Conservation (phyloP, 1,139 yeast species). For the Zygoascus meyerae region DNA sequence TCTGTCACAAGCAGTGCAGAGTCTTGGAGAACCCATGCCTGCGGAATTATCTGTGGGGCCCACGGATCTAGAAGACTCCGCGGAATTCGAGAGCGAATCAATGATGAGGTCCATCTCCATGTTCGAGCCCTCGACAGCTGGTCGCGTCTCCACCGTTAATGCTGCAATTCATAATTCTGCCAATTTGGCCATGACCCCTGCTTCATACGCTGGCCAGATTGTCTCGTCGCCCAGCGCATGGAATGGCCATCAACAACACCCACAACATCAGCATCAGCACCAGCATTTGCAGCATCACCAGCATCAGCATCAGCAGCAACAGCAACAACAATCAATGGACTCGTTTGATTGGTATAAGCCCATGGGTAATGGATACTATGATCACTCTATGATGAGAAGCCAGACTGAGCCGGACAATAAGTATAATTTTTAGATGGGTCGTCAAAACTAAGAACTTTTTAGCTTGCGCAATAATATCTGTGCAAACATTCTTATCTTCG, state of each 20-base stretch:
- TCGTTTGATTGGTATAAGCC: slow-evolving; percentile 6
- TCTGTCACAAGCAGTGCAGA: background rate
- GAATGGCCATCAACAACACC: too few species aligned
- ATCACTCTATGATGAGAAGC: slow-evolving; percentile 9
- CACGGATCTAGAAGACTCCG: background rate
- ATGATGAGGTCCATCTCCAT: slow-evolving; percentile 10
- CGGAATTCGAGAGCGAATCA: slow-evolving; percentile 8
- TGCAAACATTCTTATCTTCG: too few species aligned
- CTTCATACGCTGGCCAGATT: too few species aligned
- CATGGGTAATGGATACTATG: slow-evolving; percentile 2
- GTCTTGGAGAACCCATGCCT: background rate
- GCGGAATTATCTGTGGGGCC: slow-evolving; percentile 1
- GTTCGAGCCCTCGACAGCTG: slow-evolving; percentile 4
- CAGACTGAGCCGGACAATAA: slow-evolving; percentile 9
- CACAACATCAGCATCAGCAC: too few species aligned
- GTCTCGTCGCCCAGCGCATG: too few species aligned
- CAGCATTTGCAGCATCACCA: slow-evolving; percentile 6
- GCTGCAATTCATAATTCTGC: too few species aligned
- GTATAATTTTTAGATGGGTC: background rate
- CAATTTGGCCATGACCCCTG: too few species aligned
- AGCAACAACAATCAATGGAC: slow-evolving; percentile 1
- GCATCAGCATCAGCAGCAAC: slow-evolving; percentile 1
- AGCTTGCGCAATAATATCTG: too few species aligned
- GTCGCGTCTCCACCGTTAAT: too few species aligned
- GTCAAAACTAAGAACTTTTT: too few species aligned